Conservation (phyloP, 805 yeast genomes). For the Saturnispora besseyi region DNA sequence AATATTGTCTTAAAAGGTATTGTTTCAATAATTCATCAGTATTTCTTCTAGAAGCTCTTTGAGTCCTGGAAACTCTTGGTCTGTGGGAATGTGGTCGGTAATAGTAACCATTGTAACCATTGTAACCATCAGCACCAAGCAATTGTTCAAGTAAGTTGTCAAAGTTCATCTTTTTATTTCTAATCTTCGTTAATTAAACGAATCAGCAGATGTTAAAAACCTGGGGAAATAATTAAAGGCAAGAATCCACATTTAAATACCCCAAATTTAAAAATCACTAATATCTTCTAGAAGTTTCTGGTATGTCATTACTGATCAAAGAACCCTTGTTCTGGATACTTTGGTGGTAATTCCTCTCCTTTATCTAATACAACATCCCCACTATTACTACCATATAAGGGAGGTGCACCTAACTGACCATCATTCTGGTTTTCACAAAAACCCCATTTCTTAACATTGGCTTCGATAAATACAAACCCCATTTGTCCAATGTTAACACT, state of each 20-base stretch:
- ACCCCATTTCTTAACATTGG: conserved; percentile 56
- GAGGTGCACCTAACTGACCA: conserved; percentile 33
- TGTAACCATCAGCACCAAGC: neutral
- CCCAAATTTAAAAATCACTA: neutral
- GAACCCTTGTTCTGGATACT: conserved; percentile 36
- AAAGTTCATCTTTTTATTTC: neutral
- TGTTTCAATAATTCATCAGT: neutral
- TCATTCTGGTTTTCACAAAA: conserved; percentile 42
- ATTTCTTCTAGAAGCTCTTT: neutral
- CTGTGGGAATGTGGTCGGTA: neutral
- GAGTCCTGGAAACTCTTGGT: neutral
- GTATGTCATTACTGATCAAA: neutral
- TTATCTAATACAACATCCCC: conserved; percentile 52
- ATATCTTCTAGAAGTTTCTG: neutral
- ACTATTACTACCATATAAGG: conserved; percentile 24
- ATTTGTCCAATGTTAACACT: conserved; percentile 72
- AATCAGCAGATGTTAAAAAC: neutral
- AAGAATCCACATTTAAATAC: neutral
- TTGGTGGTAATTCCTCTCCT: conserved; percentile 68
- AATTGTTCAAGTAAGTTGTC: neutral
- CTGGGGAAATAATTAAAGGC: neutral
- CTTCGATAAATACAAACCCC: conserved; percentile 87
- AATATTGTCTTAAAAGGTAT: neutral
- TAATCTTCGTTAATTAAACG: neutral
- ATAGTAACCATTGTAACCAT: neutral